Evolutionary conservation across 345 rosid genomes (phyloP), one percentile per base, ranked within the genome.

Genomic region (Brassica cretica): DNA sequence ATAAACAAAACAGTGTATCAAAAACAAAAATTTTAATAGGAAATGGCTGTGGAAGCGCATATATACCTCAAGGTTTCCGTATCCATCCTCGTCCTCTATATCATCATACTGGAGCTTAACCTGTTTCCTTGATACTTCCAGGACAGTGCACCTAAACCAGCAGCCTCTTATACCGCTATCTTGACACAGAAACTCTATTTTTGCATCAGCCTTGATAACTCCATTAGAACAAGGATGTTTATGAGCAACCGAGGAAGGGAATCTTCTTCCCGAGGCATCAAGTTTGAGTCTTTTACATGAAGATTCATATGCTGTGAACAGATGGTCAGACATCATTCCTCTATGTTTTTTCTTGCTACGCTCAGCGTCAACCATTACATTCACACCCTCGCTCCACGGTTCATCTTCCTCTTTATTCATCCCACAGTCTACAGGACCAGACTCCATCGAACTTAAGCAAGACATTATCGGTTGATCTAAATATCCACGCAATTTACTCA

Each of bases 161-260:
- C 99, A 92, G 62, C 99, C 99, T 83, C 96, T 87, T 73, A 95
- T 84, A 53, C 99, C 99, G 68, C 99, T 95, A 83, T 95, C 99
- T 86, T 90, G 99, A 88, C 97, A 89, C 67, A 92, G 79, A 73
- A 84, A 68, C 82, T 94, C 99, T 72, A 94, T 83, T 82, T 89
- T 92, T 68, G 88, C 93, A 84, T 84, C 89, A 70, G 83, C 84
- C 78, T 82, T 83, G 80, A 88, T 85, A 39, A 70, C 51, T 49
- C 78, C 79, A 67, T 62, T 69, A 73, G 58, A 66, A 82, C 78
- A 83, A 70, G 80, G 85, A 61, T 83, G 87, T 60, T 70, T 73
- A 59, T 84, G 86, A 29, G 74, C 80, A 69, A 87, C 87, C 73
- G 82, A 85, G 65, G 87, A 87, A 82, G 84, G 79, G 84, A 90